Base-by-base conservation (phyloP, 2,329 filamentous ascomycete species). In the Ascochyta koolunga region DNA sequence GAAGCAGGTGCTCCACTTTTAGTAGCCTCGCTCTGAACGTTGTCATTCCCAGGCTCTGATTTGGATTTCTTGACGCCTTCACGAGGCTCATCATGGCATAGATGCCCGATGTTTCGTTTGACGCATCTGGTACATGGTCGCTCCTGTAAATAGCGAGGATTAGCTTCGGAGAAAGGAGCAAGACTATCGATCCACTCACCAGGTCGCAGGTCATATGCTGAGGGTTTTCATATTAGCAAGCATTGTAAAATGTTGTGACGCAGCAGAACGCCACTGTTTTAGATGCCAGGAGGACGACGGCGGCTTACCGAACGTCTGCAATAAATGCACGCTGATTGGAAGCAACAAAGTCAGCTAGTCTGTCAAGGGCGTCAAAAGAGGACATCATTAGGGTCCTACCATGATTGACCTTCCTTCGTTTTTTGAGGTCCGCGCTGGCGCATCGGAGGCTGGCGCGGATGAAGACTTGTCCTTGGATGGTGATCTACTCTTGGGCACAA, bases 51-150 rank as follows among this genome's bases (percentile, higher is more conserved):
- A 29, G 73, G 65, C 19, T 80, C 78, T 33, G 76, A 77, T 79
- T 93, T 96, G 66, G 84, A 78, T 77, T 93, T 93, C 78, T 95
- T 96, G 56, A 88, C 85, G 64, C 64, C 64, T 71, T 99, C 93
- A 76, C 93, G 88, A 65, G 93, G 93, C 78, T 98, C 95, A 78
- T 99, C 95, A 80, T 97, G 95, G 78, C 95, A 99, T 64, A 99
- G 84, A 78, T 99, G 95, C 69, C 93, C 95, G 76, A 99, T 99
- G 79, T 96, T 96, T 72, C 95, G 89, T 80, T 98, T 99, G 78
- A 98, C 91, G 82, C 95, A 99, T 79, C 95, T 86, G 69, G 91
- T 93, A 84, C 95, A 99, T 70, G 95, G 95, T 74, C 95, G 89
- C 81, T 96, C 91, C 91, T 96, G 76, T 68, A 62, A 68, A 70